Evolutionary conservation across 1,284 basidiomycete species (phyloP), one percentile per base, ranked within the genome.

Genomic region (Cryptococcus deneoformans): DNA sequence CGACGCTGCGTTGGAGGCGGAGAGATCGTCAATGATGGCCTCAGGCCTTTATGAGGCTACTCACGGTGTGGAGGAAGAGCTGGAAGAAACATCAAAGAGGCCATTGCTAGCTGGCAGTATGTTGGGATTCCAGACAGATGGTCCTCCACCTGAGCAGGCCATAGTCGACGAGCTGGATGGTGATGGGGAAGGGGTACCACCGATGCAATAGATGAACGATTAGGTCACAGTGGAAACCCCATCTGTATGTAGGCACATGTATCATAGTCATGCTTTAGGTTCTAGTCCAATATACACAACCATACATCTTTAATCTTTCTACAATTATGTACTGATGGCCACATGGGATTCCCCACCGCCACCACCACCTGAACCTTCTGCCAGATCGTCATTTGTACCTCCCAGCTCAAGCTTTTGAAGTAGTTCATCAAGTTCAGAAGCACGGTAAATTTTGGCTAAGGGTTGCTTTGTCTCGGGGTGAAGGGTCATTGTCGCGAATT

Each of bases 401-500:
- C 86, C 90, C 46, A 98, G 80, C 20, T 90, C 91, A 67, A 96
- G 87, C 68, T 87, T 83, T 71, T 86, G 80, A 61, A 99, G 81
- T 59, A 98, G 77, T 39, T 84, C 87, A 72, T 97, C 93, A 57
- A 99, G 91, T 80, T 99, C 95, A 36, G 85, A 79, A 34, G 95
- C 91, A 63, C 84, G 85, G 80, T 92, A 97, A 71, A 99, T 94
- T 83, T 92, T 95, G 45, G 91, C 90, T 70, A 87, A 86, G 1
- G 93, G 92, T 72, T 87, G 80, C 70, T 91, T 88, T 49, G 86
- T 86, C 42, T 78, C 79, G 6, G 87, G 82, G 72, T 94, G 89
- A 11, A 96, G 82, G 2, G 90, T 92, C 72, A 99, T 81, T 2
- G 92, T 93, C 8, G 95, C 92, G 70, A 99, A 94, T 78, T 99